Evolutionary conservation across 176 grass and related monocot genomes (phyloP).

Genomic region (Oryza meridionalis): DNA sequence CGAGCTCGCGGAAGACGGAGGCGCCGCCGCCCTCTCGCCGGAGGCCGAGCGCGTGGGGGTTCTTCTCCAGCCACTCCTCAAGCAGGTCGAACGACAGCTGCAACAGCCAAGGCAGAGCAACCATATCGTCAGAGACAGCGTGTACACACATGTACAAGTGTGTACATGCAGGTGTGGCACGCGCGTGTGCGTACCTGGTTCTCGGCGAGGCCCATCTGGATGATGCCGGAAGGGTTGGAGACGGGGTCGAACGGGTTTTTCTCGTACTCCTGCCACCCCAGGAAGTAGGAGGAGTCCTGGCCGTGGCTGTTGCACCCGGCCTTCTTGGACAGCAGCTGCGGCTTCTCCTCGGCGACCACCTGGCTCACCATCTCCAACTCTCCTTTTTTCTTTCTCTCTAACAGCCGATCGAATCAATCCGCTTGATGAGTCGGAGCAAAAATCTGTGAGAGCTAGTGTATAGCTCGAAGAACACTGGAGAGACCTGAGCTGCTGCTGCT

Average conservation of each 20-base stretch:
- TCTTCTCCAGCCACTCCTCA: conserved; percentile 72
- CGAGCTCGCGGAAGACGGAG: conserved; percentile 88
- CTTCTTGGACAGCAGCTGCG: conserved; percentile 68
- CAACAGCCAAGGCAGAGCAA: not conserved
- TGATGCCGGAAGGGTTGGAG: conserved; percentile 78
- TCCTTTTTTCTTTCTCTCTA: not conserved
- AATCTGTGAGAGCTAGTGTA: not conserved
- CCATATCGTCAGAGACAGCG: no score
- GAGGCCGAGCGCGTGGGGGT: conserved; percentile 73
- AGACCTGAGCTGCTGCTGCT: not conserved
- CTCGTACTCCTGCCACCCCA: conserved; percentile 93
- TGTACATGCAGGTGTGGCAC: not conserved
- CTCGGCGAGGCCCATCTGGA: conserved; percentile 98
- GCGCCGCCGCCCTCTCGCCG: conserved; percentile 47
- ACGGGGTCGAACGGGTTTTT: conserved; percentile 73
- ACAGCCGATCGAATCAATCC: not conserved
- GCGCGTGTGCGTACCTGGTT: conserved; percentile 53
- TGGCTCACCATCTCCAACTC: conserved; percentile 42
- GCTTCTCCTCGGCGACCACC: conserved; percentile 44
- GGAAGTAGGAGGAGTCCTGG: conserved; percentile 87
- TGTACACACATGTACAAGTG: no score
- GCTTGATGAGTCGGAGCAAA: not conserved
- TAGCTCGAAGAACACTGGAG: not conserved
- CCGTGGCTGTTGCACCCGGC: conserved; percentile 81
- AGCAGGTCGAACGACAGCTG: conserved; percentile 92